Evolutionary conservation across 257 asterid genomes (phyloP), one percentile per base, ranked within the genome.

Genomic region (Lycium ferocissimum): DNA sequence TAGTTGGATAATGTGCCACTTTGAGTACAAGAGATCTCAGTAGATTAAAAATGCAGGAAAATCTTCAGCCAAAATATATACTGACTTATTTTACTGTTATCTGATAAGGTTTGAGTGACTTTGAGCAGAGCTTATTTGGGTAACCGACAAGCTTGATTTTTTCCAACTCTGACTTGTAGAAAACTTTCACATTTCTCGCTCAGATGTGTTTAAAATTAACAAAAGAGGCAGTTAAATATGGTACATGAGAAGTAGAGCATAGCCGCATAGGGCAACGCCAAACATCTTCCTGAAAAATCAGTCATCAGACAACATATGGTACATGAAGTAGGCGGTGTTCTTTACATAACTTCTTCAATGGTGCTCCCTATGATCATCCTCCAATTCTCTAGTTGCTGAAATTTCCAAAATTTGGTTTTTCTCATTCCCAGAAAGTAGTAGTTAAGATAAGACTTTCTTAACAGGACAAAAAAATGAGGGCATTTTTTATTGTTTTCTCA

Each of bases 191-290:
- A 40, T 9, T 15, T 71, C 11, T 9, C 40, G 54, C 58, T 72
- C 80, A 18, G 56, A 43, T 9, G 35, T 43, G 17, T 43, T 71
- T 43, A 71, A 71, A 37, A 66, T 66, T 43, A 71, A 43, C 54
- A 9, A 71, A n/a, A 43, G 57, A 72, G 58, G 56, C 37, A 9
- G 58, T 72, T 45, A n/a, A 38, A 26, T 26, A 26, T 26, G 33
- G 33, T 26, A 26, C 80, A 72, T n/a, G 14, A 72, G 80, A 43
- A 72, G 10, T 72, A 72, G 35, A 72, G 80, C 80, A 70, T 17
- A 71, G 57, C 2, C 57, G 35, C 80, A 72, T 26, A 40, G 5
- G 3, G 45, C 45, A 3, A 40, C 45, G 45, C 45, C 45, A 40
- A 72, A 72, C 38, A 75, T 12, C 20, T 75, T 3, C 43, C 81